Base-by-base conservation (phyloP, 176 grass and related monocot species). In the Carex pumila region DNA sequence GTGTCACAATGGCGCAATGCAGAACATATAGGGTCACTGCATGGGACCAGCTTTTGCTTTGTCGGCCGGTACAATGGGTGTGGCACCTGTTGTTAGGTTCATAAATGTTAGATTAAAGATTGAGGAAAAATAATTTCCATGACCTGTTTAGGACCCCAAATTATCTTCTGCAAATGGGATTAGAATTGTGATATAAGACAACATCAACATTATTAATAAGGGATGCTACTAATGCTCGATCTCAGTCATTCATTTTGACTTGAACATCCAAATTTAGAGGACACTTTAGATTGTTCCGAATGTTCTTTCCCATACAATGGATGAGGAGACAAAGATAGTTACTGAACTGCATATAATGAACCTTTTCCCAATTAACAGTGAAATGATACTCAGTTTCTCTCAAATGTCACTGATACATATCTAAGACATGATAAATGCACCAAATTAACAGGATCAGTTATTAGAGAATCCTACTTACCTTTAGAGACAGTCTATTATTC, bases 11-110 rank as follows among this genome's bases (percentile, higher is more conserved):
- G 70, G 79, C 84, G 82, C 74, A 98, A 79, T 1, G 88, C 83
- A n/a, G 83, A 74, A 73, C 96, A 98, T 65, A 93, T 87, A 17
- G 96, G 54, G n/a, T 90, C 84, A 7, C 75, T 75, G 25, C 96
- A 95, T 1, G 91, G 79, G 12, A 95, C 83, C 79, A 98, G 37
- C 21, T 83, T 90, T 65, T 84, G 89, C 65, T 82, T 87, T 18
- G 39, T 76, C 55, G 91, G 93, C 71, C 72, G 71, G 87, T 93
- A 98, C 22, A 78, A 60, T 2, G 79, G 88, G 47, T 98, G 93
- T 65, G 93, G 96, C 36, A 90, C 89, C 96, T 98, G 86, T 57
- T 55, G 15, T 57, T 34, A 34, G 13, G 36, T 29, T 76, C 41
- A 12, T 71, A 71, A 3, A 1, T 36, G 52, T 78, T 78, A 78